Evolutionary conservation across 306 rosid genomes (phyloP).

Genomic region (Prunus mongolica): DNA sequence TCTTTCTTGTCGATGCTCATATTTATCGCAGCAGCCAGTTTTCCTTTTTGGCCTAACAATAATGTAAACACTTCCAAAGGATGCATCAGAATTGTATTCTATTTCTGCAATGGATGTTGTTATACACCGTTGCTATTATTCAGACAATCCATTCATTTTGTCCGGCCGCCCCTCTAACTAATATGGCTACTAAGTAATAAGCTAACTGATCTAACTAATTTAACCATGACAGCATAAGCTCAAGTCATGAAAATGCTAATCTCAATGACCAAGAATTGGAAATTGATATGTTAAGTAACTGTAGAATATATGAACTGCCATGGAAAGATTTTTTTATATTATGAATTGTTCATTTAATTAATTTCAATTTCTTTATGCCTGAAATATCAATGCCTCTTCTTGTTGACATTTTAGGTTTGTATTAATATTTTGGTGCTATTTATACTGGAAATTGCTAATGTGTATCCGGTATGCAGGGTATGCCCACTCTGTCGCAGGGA

Average conservation of each 20-base stretch:
- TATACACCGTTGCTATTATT: not conserved
- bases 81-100: not conserved
- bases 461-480: conserved; percentile 61
- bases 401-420: not conserved
- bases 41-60: not conserved
- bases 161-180: not conserved
- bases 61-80: not conserved
- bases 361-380: not conserved
- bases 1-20: not conserved
- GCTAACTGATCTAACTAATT: not conserved
- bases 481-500: conserved; percentile 96
- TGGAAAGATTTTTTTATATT: too few species aligned
- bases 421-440: conserved; percentile 4
- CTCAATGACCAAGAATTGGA: too few species aligned
- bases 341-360: too few species aligned
- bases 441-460: conserved; percentile 10
- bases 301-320: too few species aligned
- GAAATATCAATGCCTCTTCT: not conserved
- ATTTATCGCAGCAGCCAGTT: not conserved
- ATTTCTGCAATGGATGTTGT: not conserved
- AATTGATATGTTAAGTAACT: too few species aligned
- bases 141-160: not conserved
- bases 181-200: not conserved
- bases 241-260: not conserved
- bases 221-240: not conserved